These are phyloP conservation scores for Cicer arietinum DNA, from an alignment of 306 rosid genomes.

Conservation along the genomic window DNA sequence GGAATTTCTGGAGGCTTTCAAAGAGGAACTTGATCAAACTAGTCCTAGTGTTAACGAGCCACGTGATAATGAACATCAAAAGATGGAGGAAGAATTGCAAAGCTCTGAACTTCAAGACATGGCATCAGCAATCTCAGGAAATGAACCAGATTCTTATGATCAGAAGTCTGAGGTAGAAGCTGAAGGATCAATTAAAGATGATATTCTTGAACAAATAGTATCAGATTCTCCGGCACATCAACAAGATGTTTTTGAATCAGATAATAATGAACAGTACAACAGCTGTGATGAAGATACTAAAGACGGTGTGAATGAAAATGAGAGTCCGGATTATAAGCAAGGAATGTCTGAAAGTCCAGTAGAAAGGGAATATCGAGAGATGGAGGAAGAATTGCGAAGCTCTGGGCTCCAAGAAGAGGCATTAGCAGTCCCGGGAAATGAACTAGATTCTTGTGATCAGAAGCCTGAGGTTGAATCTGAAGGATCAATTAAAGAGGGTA, in stretches of 20 bases:
- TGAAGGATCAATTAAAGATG: slow-evolving; percentile 38
- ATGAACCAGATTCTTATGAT: slow-evolving; percentile 48
- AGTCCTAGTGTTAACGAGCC: slow-evolving; percentile 30
- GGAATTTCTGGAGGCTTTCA: slow-evolving; percentile 41
- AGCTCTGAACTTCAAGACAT: slow-evolving; percentile 30
- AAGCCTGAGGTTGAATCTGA: slow-evolving; percentile 36
- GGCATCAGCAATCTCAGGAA: slow-evolving; percentile 18
- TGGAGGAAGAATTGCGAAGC: slow-evolving; percentile 46
- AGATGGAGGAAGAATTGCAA: slow-evolving; percentile 42
- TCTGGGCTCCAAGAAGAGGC: slow-evolving; percentile 40
- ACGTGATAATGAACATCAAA: slow-evolving; percentile 31
- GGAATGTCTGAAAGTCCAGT: not conserved
- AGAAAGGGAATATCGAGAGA: slow-evolving; percentile 34
- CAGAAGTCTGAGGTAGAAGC: slow-evolving; percentile 33
- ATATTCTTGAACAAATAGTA: slow-evolving; percentile 7
- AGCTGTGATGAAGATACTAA: not conserved
- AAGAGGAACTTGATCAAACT: slow-evolving; percentile 44
- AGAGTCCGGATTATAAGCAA: not conserved
- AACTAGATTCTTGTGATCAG: slow-evolving; percentile 46
- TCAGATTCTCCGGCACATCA: not conserved
- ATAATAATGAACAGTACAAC: not conserved
- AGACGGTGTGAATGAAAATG: not conserved
- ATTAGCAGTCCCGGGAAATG: slow-evolving; percentile 37
- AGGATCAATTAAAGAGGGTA: slow-evolving; percentile 20
- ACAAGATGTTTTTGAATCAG: slow-evolving; percentile 1